Conservation (phyloP, 208 protist species). For the Trichomonas tenax region DNA sequence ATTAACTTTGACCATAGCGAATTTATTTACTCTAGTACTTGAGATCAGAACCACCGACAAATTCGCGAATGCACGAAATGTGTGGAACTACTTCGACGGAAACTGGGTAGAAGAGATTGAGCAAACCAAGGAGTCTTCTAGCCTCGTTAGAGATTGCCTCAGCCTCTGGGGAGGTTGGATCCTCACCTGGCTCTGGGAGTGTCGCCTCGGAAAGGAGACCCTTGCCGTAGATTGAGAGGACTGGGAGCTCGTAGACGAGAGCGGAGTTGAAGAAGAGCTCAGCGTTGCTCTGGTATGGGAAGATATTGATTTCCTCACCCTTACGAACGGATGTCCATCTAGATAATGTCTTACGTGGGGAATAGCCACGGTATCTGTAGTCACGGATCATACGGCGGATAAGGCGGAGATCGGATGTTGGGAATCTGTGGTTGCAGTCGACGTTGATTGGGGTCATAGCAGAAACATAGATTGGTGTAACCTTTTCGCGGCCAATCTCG, state of each 20-base stretch:
- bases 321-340: background rate
- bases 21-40: background rate
- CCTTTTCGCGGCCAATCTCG: background rate
- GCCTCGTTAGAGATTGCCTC: background rate
- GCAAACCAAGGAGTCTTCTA: background rate
- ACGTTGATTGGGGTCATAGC: background rate
- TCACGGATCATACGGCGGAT: conserved; percentile 15
- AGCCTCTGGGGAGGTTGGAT: background rate
- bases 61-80: background rate
- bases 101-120: conserved; percentile 17
- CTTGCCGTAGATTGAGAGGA: background rate
- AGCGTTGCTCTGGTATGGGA: background rate
- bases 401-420: background rate
- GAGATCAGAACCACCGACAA: background rate
- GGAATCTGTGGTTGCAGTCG: background rate
- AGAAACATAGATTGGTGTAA: conserved; percentile 8
- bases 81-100: background rate
- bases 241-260: conserved; percentile 8
- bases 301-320: conserved; percentile 19
- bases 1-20: too few species aligned
- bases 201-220: background rate
- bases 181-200: background rate
- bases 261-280: conserved; percentile 20
- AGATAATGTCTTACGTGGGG: background rate
- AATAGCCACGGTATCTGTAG: background rate